Base-by-base conservation (phyloP, 495 filamentous ascomycete species). In the Chaetomidium leptoderma region DNA sequence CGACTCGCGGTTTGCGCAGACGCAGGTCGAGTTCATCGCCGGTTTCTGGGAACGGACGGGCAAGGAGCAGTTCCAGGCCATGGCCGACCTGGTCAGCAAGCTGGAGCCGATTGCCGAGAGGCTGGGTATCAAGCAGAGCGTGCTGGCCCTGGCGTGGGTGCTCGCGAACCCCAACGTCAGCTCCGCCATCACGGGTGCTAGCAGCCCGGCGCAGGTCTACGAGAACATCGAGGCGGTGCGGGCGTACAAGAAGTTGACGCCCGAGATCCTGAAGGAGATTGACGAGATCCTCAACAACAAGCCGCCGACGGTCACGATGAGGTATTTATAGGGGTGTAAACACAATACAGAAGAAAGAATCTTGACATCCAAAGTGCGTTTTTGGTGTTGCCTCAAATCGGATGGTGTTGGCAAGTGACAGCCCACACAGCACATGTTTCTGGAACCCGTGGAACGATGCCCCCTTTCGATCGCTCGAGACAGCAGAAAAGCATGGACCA, bases 121-220 rank as follows among this genome's bases (percentile, higher is more conserved):
- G 61, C 73, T 92, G 26, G 85, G 83, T 11, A 72, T 86, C 54
- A 82, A 78, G 48, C 78, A 82, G 61, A 81, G 84, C 27, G 81
- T 83, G 58, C 74, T 93, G 55, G 86, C 88, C 0, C 74, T 91
- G 43, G 90, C 88, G 9, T 93, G 89, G 89, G 82, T 88, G 57
- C 71, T 92, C 50, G 87, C 83, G 72, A 92, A 93, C 66, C 78
- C 80, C 26, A 81, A 89, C 56, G 81, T 95, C 57, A 85, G 81
- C 43, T 83, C 80, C 4, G 86, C 88, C 60, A 91, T 93, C 70
- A 89, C 85, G 1, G 90, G 89, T 17, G 89, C 89, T 1, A 88
- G 85, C 61, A 76, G 77, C 46, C 76, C 82, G 13, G 82, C 86
- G 72, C 89, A 95, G 73, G 78, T 95, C 16, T 80, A 80, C 46